These are phyloP conservation scores for Juglanconis sp. DNA, from an alignment of 2,329 filamentous ascomycete genomes.

Conservation along the genomic window DNA sequence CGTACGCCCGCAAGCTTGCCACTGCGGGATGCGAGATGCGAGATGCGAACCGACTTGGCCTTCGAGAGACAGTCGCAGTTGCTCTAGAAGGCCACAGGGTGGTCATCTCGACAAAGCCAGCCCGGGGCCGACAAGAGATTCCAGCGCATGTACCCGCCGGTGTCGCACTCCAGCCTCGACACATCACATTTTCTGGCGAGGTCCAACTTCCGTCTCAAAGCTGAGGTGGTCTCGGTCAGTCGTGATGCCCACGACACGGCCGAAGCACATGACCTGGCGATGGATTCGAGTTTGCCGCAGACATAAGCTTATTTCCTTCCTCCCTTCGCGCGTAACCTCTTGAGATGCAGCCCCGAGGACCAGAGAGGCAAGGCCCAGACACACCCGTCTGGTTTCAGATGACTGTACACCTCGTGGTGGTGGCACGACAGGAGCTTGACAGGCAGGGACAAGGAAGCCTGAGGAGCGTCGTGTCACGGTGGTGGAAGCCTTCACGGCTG, in stretches of 20 bases:
- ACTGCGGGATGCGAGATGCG: conserved; percentile 1
- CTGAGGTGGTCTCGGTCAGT: background rate
- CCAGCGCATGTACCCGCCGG: conserved; percentile 2
- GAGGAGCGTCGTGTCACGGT: conserved; percentile 22
- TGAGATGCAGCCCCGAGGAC: conserved; percentile 11
- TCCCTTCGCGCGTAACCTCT: conserved; percentile 10
- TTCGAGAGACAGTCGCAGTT: background rate
- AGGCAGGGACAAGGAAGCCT: conserved; percentile 24
- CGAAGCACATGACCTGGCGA: background rate
- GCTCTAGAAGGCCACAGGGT: background rate
- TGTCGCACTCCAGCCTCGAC: conserved; percentile 15
- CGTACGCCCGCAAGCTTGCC: background rate
- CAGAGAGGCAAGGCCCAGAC: conserved; percentile 10
- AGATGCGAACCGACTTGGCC: background rate
- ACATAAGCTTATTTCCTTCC: conserved; percentile 16
- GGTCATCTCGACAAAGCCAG: background rate
- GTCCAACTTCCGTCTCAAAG: background rate
- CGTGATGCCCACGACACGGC: background rate
- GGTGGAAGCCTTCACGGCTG: conserved; percentile 27
- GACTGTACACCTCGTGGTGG: conserved; percentile 26
- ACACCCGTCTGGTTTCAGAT: conserved; percentile 29
- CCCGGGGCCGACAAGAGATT: background rate
- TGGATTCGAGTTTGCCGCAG: conserved; percentile 6
- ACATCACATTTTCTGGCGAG: conserved; percentile 9
- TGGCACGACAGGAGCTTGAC: conserved; percentile 32